A percentile compares a stretch with the other conserved stretches of the same genome.
phyloP scores from a whole-genome alignment of 208 protist genomes.

The Zelonia costaricensis region DNA sequence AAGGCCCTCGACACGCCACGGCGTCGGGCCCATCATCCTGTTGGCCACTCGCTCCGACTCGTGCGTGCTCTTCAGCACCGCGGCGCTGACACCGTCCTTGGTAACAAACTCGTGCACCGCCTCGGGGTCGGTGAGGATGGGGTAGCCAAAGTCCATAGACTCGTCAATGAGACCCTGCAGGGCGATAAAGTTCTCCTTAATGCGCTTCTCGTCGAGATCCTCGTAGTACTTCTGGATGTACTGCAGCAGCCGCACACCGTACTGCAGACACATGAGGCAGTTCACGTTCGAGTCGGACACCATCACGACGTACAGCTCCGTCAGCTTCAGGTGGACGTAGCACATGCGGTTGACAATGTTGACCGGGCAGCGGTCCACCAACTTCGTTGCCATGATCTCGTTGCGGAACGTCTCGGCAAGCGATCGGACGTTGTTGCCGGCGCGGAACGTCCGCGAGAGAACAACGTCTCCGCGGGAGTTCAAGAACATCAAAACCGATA shows the following conservation, averaged over 20 bases:
- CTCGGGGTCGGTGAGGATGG: conserved; percentile 91
- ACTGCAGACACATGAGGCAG: conserved; percentile 82
- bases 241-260: conserved; percentile 83
- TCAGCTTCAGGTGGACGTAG: conserved; percentile 92
- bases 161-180: conserved; percentile 99
- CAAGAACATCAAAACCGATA: conserved; percentile 86
- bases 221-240: conserved; percentile 94
- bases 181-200: conserved; percentile 97
- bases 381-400: conserved; percentile 73
- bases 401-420: conserved; percentile 90
- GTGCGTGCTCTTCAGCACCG: conserved; percentile 42
- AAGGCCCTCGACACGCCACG: conserved; percentile 94
- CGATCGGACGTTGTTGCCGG: conserved; percentile 66
- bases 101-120: conserved; percentile 93
- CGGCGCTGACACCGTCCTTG: conserved; percentile 56
- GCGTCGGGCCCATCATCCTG: conserved; percentile 89
- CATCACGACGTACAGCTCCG: conserved; percentile 94
- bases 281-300: conserved; percentile 94
- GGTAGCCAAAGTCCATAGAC: conserved; percentile 98
- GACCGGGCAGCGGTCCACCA: conserved; percentile 84
- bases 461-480: conserved; percentile 89
- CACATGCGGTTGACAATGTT: conserved; percentile 84
- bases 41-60: conserved; percentile 66
- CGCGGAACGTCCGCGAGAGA: conserved; percentile 84
- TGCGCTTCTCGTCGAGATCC: conserved; percentile 88